Evolutionary conservation across 129 eudicot species (phyloP).

Genomic region (Oenanthe sinensis): DNA sequence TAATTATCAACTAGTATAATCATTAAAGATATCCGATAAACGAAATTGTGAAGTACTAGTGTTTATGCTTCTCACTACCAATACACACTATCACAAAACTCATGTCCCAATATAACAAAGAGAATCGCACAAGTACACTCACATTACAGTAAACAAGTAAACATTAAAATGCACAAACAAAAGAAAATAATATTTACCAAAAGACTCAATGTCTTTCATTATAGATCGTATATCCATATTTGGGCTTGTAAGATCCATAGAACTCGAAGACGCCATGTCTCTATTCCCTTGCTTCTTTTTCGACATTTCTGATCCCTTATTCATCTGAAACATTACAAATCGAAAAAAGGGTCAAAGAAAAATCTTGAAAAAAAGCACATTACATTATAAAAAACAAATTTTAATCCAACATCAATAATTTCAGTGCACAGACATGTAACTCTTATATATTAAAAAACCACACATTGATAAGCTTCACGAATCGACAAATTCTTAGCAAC

Average conservation of each 20-base stretch:
- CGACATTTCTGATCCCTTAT: conserved; percentile 24
- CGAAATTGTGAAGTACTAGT: not conserved
- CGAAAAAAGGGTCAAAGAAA: not conserved
- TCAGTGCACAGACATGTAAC: not conserved
- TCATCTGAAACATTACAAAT: not conserved
- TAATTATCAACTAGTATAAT: not conserved
- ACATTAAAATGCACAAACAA: not conserved
- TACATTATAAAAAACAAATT: not conserved
- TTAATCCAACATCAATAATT: not conserved
- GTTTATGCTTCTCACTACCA: not conserved
- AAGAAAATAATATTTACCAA: conserved; percentile 30
- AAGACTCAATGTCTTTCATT: conserved; percentile 52
- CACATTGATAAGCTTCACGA: not conserved
- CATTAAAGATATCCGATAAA: not conserved
- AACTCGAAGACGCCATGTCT: conserved; percentile 25
- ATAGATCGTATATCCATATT: conserved; percentile 47
- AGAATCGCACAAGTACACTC: not conserved
- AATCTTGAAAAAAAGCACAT: not conserved
- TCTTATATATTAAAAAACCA: not conserved
- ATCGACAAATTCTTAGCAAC: not conserved
- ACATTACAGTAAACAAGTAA: not conserved
- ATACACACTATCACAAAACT: not conserved
- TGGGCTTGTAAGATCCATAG: conserved; percentile 30
- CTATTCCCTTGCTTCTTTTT: conserved; percentile 33
- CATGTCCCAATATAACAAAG: not conserved